A percentile compares a stretch with the other conserved stretches of the same genome.
phyloP scores from a whole-genome alignment of 2,329 filamentous ascomycete genomes.

The Dactylonectria macrodidyma region DNA sequence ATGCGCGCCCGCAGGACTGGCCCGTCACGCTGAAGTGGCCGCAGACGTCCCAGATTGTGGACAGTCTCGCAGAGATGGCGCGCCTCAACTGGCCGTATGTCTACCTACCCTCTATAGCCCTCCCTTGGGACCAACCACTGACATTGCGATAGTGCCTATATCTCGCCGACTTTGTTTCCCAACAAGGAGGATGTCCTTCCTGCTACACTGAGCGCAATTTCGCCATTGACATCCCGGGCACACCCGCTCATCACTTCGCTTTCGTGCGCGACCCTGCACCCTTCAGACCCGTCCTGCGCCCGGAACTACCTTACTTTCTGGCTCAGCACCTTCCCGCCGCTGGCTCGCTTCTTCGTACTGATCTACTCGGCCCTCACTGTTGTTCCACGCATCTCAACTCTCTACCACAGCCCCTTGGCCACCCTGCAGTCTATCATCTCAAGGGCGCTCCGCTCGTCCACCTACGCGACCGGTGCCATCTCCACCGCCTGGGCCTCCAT shows the following conservation, averaged over 20 bases:
- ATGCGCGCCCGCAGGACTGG: constrained; percentile 77
- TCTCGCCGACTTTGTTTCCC: constrained; percentile 90
- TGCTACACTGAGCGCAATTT: constrained; percentile 75
- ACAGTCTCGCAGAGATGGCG: constrained; percentile 86
- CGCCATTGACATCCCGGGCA: constrained; percentile 85
- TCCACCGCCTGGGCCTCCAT: constrained; percentile 90
- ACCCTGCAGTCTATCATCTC: constrained; percentile 77
- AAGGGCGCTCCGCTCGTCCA: constrained; percentile 79
- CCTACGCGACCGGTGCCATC: constrained; percentile 84
- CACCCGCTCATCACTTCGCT: constrained; percentile 89
- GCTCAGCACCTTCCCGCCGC: constrained; percentile 83
- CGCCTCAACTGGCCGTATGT: constrained; percentile 86
- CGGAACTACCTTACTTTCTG: constrained; percentile 91
- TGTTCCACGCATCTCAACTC: constrained; percentile 75
- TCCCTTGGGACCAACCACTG: not conserved
- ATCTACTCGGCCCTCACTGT: constrained; percentile 79
- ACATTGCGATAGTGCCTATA: constrained; percentile 71
- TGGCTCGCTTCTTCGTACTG: constrained; percentile 84
- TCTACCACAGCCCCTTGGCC: constrained; percentile 79
- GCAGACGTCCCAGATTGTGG: constrained; percentile 79
- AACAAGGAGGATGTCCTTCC: constrained; percentile 76
- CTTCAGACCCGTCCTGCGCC: constrained; percentile 87
- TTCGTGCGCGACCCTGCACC: constrained; percentile 92
- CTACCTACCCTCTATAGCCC: not conserved
- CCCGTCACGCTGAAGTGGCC: constrained; percentile 82